Base-by-base conservation (phyloP, 2,329 filamentous ascomycete genomes). In the Tolypocladium endophyticum region DNA sequence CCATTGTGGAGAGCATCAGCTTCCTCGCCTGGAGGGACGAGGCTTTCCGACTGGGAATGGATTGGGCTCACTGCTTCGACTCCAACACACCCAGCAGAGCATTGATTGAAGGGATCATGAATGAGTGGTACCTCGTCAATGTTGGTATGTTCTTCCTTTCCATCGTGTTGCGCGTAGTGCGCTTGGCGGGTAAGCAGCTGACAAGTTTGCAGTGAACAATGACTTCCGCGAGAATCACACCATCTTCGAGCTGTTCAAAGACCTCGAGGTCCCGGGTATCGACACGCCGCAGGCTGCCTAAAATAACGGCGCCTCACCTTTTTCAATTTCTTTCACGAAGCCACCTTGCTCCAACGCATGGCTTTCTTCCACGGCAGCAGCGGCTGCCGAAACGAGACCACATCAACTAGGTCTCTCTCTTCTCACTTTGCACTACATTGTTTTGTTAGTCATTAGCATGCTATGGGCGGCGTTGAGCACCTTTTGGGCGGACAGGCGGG, bases 21-120 rank as follows among this genome's bases (percentile, higher is more conserved):
- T 99, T 99, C 82, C 79, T 99, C 58, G 94, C 94, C 2, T 99
- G 94, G 94, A 96, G 96, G 76, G 94, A 99, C 67, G 94, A 99
- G 75, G 95, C 96, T 20, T 99, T 92, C 79, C 86, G 90, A 62
- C 82, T 99, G 12, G 94, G 94, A 59, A 83, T 88, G 60, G 92
- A 99, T 70, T 99, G 94, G 94, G 90, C 90, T 28, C 90, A 90
- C 69, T 99, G 94, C 72, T 91, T 96, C 70, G 85, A 92, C 43
- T 80, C 87, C 62, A 79, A 80, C 61, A 92, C 86, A 63, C 86
- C 89, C 38, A 95, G 90, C 70, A 85, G 93, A 58, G 82, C 86
- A 62, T 76, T 97, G 62, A 89, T 99, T 64, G 84, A 92, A 66
- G 81, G 83, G 58, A 81, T 97, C 62, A 94, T 97, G 85, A 87